Evolutionary conservation across 805 yeast genomes (phyloP), one percentile per base, ranked within the genome.

Genomic region (Tetrapisispora nanseiensis): DNA sequence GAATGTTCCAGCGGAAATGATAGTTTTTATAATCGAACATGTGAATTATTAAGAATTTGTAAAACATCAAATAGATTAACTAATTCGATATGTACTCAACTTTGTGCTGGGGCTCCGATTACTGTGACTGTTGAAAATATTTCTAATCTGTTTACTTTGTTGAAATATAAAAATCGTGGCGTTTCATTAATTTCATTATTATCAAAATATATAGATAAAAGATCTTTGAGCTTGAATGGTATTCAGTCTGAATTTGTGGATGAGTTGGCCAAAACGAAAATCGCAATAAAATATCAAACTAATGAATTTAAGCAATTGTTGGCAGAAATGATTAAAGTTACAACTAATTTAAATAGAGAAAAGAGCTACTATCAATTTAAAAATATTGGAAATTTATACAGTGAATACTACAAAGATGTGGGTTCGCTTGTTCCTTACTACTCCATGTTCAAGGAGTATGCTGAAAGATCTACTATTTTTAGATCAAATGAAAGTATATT

Each of bases 141-240:
- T 12, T 40, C 39, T 13, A 57, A 49, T 21, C 24, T 54, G 4
- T 26, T 57, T 30, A 39, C 34, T 3, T 37, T 35, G 11, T 37
- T 31, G 5, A 11, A 23, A 13, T 44, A 42, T 33, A 39, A 36
- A 6, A 13, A 30, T 11, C 41, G 49, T 11, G 41, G 47, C 11
- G 6, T 52, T 7, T 16, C 38, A 3, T 39, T 53, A 8, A 33
- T 56, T 11, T 57, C 60, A 4, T 30, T 48, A 19, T 37, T 57
- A 11, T 48, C 50, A 32, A 39, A 40, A 21, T 37, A 42, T 36
- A 41, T 47, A 16, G 22, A 40, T n/a, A 33, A 35, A n/a, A 18
- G 12, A 15, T 53, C 54, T 1, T 35, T 19, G 4, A 27, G 26
- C 3, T 26, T 18, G 15, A 29, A 8, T 31, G 18, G 5, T 7